Base-by-base conservation (phyloP, 139 green algal genomes). In the Limnomonas spitsbergensis region DNA sequence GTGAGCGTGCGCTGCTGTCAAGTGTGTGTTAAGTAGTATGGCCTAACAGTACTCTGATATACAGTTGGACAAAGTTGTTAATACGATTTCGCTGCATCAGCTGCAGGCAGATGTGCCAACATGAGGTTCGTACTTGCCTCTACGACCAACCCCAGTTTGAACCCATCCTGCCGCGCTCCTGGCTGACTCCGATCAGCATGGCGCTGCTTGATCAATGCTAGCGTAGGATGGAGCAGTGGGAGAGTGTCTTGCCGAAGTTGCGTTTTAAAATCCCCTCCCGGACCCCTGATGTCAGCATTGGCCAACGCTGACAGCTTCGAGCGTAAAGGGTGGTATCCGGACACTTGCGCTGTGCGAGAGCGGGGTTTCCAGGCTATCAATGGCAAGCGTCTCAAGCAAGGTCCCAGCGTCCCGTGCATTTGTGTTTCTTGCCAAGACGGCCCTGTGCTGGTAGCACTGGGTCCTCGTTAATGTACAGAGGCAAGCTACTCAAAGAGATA, bases 71-170 rank as follows among this genome's bases (percentile, higher is more conserved):
- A 42, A 38, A 38, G 40, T 37, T 66, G 27, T 36, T 36, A 35
- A n/a, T n/a, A 32, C 0, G 20, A 56, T 14, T 71, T n/a, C 67
- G 68, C 77, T 74, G 52, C 81, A 66, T 7, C 75, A 56, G 35
- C 77, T 72, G 34, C 78, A 78, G 37, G 42, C 47, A 26, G 39
- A n/a, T n/a, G 35, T 4, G 27, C 40, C 6, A 37, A 40, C 7
- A 72, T 37, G 6, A 20, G 7, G 27, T 74, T 32, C 4, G 34
- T 32, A 42, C 68, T 4, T 32, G 42, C 93, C 87, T 98, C 94
- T 9, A 98, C 88, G 20, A 95, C 92, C 26, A 98, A 84, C 0
- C 90, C 94, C 26, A 98, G 78, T 75, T 94, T 92, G 66, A 84
- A 89, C 1, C 66, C 66, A 78, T 97, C 94, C 0, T 0, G 38